Base-by-base conservation (phyloP, 140 eudicot species). In the Senecio squalidus region DNA sequence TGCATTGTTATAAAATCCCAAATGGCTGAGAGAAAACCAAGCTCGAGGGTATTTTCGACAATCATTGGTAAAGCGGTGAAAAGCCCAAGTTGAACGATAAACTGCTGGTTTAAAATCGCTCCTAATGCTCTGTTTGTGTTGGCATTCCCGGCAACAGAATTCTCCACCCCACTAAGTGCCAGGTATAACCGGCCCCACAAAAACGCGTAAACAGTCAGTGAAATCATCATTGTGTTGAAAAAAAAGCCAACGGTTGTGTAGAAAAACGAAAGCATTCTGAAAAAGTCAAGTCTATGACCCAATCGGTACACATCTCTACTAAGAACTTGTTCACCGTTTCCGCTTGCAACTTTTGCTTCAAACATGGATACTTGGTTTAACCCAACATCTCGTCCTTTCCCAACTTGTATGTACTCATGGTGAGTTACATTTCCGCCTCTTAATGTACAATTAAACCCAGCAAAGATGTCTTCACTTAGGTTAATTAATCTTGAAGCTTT, bases 1-100 rank as follows among this genome's bases (percentile, higher is more conserved):
- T 83, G 94, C 98, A 91, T 91, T 6, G 98, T 91, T 38, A 86
- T 78, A 46, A 91, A 86, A 64, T 91, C 98, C 98, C 98, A 86
- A 17, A 91, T 79, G 33, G 98, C 80, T 28, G 78, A 62, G 27
- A 91, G 94, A 60, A 91, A 91, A 9, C 98, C 98, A 53, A 65
- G 81, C 84, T 91, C 98, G n/a, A 91, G 88, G 5, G 96, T 83
- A 34, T 86, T 91, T 58, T 91, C 96, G 23, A 91, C 94, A 30
- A 91, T 69, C 98, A 91, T 91, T 0, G 98, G 98, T 70, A 91
- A 78, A 0, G 98, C 98, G 50, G 98, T 91, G 72, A 91, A 86
- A 15, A 91, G 71, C 9, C 98, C 98, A 26, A 91, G 83, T 67
- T 91, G 98, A 67, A 91, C 76, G 3, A 91, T 78, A 31, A 91